A percentile compares a stretch with the other conserved stretches of the same genome.
Evolutionary conservation across 176 grass and related monocot genomes (phyloP).

Genomic region (Paspalum vaginatum): DNA sequence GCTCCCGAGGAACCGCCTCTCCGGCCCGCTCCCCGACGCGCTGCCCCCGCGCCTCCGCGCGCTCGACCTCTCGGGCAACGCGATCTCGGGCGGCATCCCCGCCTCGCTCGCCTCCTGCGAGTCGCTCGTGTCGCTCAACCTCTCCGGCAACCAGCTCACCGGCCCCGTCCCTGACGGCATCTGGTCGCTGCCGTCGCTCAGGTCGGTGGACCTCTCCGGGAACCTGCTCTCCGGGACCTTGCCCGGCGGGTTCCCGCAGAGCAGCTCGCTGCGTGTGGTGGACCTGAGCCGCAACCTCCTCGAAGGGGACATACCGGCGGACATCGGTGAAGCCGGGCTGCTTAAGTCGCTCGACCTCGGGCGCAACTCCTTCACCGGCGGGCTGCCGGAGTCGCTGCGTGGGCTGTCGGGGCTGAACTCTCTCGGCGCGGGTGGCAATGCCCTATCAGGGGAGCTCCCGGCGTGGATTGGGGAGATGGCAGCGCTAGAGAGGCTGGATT

Average conservation of each 20-base stretch:
- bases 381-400: conserved; percentile 59
- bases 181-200: conserved; percentile 63
- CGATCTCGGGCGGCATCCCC: conserved; percentile 54
- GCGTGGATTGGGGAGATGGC: conserved; percentile 77
- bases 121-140: conserved; percentile 60
- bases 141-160: conserved; percentile 63
- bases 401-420: conserved; percentile 53
- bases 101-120: conserved; percentile 48
- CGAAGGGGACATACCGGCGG: conserved; percentile 63
- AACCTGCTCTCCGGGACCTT: conserved; percentile 58
- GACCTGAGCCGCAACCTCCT: conserved; percentile 61
- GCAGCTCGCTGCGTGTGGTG: conserved; percentile 49
- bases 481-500: conserved; percentile 62
- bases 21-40: conserved; percentile 48
- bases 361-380: conserved; percentile 61
- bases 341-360: conserved; percentile 69
- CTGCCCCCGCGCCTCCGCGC: conserved; percentile 44
- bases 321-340: conserved; percentile 58
- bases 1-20: conserved; percentile 68
- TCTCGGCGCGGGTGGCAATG: conserved; percentile 57
- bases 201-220: conserved; percentile 70
- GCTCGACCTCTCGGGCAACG: conserved; percentile 66
- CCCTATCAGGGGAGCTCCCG: conserved; percentile 54
- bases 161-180: conserved; percentile 54
- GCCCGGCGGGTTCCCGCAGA: conserved; percentile 56